Percentiles rank a stretch among this genome's conserved stretches.
These are phyloP conservation scores for Tulasnella sp. DNA, from an alignment of 768 basidiomycete species.

Conservation along the genomic window DNA sequence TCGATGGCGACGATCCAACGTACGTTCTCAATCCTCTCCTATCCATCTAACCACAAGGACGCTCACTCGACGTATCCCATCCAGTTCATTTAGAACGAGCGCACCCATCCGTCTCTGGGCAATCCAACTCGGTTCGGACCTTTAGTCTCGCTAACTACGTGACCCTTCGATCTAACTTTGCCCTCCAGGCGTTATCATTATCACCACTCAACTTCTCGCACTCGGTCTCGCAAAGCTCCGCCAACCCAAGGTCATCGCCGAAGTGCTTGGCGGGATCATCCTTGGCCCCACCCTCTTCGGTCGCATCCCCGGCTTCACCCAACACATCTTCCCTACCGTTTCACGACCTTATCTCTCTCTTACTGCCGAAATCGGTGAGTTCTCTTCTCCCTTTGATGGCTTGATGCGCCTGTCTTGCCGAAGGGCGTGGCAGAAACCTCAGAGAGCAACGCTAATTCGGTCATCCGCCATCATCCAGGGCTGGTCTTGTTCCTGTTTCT, in stretches of 20 bases:
- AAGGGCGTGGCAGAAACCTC: background rate
- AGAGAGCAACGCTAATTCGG: background rate
- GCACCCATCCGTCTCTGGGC: slow-evolving; percentile 74
- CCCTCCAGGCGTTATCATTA: slow-evolving; percentile 65
- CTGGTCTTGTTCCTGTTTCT: slow-evolving; percentile 73
- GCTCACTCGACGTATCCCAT: background rate
- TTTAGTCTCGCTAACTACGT: background rate
- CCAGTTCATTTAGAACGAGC: slow-evolving; percentile 36
- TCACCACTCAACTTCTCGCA: slow-evolving; percentile 64
- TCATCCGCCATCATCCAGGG: background rate
- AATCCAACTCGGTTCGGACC: slow-evolving; percentile 55
- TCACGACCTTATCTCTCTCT: slow-evolving; percentile 73
- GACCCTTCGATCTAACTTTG: background rate
- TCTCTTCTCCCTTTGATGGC: slow-evolving; percentile 20
- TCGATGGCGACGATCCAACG: slow-evolving; percentile 65
- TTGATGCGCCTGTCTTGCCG: too few relatives aligned
- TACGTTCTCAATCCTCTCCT: background rate
- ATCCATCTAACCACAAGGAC: background rate
- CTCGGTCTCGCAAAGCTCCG: slow-evolving; percentile 58
- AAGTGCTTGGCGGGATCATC: slow-evolving; percentile 61
- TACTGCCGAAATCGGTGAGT: slow-evolving; percentile 79
- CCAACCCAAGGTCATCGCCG: slow-evolving; percentile 50
- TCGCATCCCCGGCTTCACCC: slow-evolving; percentile 78
- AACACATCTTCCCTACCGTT: slow-evolving; percentile 65
- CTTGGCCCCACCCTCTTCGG: slow-evolving; percentile 63